A percentile compares a stretch with the other conserved stretches of the same genome.
Evolutionary conservation across 306 rosid genomes (phyloP).

Genomic region (Ziziphus jujuba): DNA sequence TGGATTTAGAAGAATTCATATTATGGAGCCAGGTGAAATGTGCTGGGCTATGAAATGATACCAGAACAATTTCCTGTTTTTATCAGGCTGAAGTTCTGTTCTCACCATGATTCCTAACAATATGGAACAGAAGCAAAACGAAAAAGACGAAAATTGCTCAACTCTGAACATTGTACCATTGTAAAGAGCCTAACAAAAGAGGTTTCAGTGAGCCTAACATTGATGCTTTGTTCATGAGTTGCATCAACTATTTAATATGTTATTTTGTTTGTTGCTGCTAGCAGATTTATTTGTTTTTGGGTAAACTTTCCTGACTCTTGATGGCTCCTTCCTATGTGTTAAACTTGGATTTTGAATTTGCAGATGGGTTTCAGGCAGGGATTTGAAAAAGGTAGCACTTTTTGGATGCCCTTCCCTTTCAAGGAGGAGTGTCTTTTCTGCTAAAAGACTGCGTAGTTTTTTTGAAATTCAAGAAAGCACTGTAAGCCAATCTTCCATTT

Average conservation of each 20-base stretch:
- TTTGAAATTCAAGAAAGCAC: conserved; percentile 61
- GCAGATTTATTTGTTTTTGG: no score
- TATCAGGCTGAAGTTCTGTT: background rate
- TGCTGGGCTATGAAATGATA: background rate
- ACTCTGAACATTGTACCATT: no score
- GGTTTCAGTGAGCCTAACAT: no score
- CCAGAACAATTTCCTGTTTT: background rate
- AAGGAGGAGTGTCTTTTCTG: conserved; percentile 41
- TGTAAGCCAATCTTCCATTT: conserved; percentile 20
- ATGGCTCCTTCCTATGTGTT: conserved; percentile 1
- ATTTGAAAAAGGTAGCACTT: conserved; percentile 59
- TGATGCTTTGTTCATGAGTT: background rate
- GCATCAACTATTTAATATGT: background rate
- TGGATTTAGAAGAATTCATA: background rate
- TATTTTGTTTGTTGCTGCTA: background rate
- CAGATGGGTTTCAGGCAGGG: conserved; percentile 84
- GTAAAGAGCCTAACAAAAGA: no score
- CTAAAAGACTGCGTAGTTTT: conserved; percentile 61
- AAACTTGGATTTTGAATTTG: conserved; percentile 29
- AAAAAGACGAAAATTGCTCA: no score
- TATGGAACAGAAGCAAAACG: no score
- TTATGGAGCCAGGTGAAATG: background rate
- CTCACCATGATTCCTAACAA: background rate
- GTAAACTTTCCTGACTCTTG: background rate
- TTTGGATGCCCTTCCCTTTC: conserved; percentile 67